These are phyloP conservation scores for Sequoiadendron giganteum DNA, from an alignment of 75 land plant genomes.

Conservation along the genomic window DNA sequence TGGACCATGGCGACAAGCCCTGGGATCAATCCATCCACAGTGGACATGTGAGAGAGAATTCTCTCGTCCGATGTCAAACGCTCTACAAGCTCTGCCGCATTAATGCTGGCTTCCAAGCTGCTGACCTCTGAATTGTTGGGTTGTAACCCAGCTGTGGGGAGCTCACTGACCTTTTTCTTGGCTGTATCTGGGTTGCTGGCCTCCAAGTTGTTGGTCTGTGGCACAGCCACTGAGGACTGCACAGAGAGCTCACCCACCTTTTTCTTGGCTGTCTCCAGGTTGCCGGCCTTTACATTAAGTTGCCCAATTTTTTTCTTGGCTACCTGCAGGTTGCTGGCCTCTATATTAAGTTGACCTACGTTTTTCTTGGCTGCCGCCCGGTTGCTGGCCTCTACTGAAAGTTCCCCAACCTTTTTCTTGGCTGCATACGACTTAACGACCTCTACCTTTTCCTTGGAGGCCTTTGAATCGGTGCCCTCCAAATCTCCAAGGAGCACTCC, in stretches of 20 bases:
- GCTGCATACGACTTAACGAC: neutral
- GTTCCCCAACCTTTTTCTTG: conserved; percentile 16
- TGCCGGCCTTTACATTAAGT: conserved; percentile 3
- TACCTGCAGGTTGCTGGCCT: conserved; percentile 17
- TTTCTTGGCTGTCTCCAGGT: conserved; percentile 11
- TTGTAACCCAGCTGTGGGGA: neutral
- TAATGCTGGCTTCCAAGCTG: neutral
- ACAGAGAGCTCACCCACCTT: conserved; percentile 16
- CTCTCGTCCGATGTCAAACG: neutral
- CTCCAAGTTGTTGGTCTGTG: neutral
- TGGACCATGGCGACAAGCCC: neutral
- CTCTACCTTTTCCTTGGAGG: neutral
- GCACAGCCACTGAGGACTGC: conserved; percentile 16
- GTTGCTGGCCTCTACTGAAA: conserved; percentile 28
- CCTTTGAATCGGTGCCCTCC: neutral
- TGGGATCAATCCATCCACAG: neutral
- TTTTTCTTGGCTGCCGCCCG: conserved; percentile 24
- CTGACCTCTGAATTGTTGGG: neutral
- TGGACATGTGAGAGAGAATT: neutral
- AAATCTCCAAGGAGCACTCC: neutral
- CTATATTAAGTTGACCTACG: neutral
- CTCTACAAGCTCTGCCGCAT: neutral
- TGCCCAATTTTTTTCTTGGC: neutral
- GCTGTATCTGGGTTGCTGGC: conserved; percentile 11
- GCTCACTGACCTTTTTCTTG: conserved; percentile 5